Conservation (phyloP, 108 stramenopile genomes). For the Schizochytrium sp. region DNA sequence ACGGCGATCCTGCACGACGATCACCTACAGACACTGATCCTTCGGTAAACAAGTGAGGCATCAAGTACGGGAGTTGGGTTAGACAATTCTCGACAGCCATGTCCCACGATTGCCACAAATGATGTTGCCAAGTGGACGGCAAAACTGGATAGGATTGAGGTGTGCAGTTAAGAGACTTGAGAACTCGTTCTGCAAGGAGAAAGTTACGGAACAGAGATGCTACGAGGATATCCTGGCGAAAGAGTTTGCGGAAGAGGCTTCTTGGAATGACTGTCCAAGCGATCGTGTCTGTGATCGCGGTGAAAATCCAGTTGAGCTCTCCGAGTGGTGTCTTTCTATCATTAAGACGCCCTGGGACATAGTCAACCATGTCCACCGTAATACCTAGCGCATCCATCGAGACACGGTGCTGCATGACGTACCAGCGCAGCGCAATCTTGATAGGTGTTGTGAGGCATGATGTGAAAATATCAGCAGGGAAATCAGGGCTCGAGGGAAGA, state of each 20-base stretch:
- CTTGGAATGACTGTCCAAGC: constrained; percentile 98
- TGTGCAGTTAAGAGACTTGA: constrained; percentile 88
- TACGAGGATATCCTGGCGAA: constrained; percentile 95
- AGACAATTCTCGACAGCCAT: constrained; percentile 95
- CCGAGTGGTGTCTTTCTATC: constrained; percentile 89
- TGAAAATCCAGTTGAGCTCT: constrained; percentile 99
- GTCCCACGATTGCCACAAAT: constrained; percentile 99
- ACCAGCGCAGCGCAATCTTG: constrained; percentile 94
- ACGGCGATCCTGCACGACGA: neutral
- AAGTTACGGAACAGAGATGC: constrained; percentile 98
- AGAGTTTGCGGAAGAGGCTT: constrained; percentile 92
- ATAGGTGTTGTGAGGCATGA: constrained; percentile 97
- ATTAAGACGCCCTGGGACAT: constrained; percentile 89
- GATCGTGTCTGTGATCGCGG: constrained; percentile 98
- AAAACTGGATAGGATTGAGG: constrained; percentile 90
- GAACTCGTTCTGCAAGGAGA: constrained; percentile 95
- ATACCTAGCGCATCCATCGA: constrained; percentile 73
- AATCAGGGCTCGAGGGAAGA: constrained; percentile 92
- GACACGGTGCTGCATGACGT: constrained; percentile 83
- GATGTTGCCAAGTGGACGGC: constrained; percentile 86
- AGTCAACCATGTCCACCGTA: constrained; percentile 83
- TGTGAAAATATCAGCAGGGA: constrained; percentile 98
- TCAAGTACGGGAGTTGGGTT: constrained; percentile 71
- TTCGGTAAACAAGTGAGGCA: constrained; percentile 62
- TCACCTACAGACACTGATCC: neutral